Evolutionary conservation across 148 eudicot species (phyloP), one percentile per base, ranked within the genome.

Genomic region (Spergularia bocconei): DNA sequence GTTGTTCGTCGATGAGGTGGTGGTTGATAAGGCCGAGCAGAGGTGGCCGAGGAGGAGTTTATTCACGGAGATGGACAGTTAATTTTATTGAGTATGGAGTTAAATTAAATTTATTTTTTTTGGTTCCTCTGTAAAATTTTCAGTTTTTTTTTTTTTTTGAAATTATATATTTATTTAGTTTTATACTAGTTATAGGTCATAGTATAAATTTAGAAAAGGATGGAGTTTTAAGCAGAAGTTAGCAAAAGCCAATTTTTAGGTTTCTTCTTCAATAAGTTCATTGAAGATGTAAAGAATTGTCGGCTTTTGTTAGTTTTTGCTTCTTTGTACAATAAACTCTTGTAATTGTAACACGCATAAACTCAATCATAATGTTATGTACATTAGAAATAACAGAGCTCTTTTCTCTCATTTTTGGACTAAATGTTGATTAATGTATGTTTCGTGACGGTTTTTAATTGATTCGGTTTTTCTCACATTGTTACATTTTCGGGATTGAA

Each of bases 221-320:
- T 52, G 9, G 19, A 70, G 39, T 60, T 79, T 51, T 55, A 67
- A 9, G n/a, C 16, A 48, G 36, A 33, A 20, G 56, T 78, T 78
- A 19, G 55, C 63, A 70, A 36, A 29, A 29, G 77, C 47, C 70
- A 58, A 16, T n/a, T 75, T 71, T 29, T n/a, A 19, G 59, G 67
- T 13, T 39, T 55, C 36, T 74, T 85, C 86, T 86, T 86, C 88
- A 86, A 84, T 72, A 21, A 38, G 60, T 84, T 63, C 86, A 84
- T 86, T 88, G 91, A 88, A 88, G 91, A 84, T 78, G 54, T 20
- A 4, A 50, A 21, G 20, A 41, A 57, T 16, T 73, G 33, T 56
- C 64, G 81, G 80, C 82, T 82, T 78, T 73, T 7, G 4, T 41
- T 41, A 6, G 53, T 44, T 6, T 44, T 44, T 83, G 17, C 54